These are phyloP conservation scores for Sinapis alba DNA, from an alignment of 441 rosid genomes.

Conservation along the genomic window DNA sequence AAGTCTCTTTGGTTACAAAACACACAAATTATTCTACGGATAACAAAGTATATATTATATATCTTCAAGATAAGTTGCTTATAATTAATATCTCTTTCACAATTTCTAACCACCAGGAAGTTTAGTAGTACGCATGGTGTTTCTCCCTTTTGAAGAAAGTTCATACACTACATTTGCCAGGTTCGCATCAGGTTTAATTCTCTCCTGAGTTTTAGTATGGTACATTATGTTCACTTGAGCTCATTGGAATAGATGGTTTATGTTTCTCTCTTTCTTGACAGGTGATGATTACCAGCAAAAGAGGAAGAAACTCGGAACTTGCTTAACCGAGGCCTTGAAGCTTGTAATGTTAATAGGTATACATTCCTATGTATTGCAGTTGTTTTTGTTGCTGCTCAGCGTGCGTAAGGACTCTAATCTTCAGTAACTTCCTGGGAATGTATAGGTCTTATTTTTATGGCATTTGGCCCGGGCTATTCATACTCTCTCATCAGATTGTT, in stretches of 20 bases:
- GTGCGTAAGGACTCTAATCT: slow-evolving; percentile 9
- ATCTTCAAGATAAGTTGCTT: background rate
- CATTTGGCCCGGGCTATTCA: slow-evolving; percentile 97
- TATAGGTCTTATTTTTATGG: slow-evolving; percentile 83
- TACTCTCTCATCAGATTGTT: slow-evolving; percentile 86
- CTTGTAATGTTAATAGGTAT: slow-evolving; percentile 85
- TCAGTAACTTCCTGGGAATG: slow-evolving; percentile 11
- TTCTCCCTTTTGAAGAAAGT: slow-evolving; percentile 98
- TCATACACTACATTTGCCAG: slow-evolving; percentile 93
- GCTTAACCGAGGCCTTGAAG: slow-evolving; percentile 87
- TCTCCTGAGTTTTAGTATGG: slow-evolving; percentile 39
- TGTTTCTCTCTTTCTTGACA: slow-evolving; percentile 36
- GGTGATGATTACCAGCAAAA: slow-evolving; percentile 54
- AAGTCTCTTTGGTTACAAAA: slow-evolving; percentile 37
- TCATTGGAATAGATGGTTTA: background rate
- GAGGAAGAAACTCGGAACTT: slow-evolving; percentile 58
- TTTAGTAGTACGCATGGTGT: slow-evolving; percentile 90
- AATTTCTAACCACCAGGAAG: slow-evolving; percentile 58
- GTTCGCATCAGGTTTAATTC: slow-evolving; percentile 92
- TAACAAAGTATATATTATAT: background rate
- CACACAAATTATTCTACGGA: background rate
- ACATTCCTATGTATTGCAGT: background rate
- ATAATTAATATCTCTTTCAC: slow-evolving; percentile 11
- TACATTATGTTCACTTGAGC: background rate
- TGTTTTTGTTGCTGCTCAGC: background rate